Conservation (phyloP, 139 green algal species). For the Coelastrella sp. region DNA sequence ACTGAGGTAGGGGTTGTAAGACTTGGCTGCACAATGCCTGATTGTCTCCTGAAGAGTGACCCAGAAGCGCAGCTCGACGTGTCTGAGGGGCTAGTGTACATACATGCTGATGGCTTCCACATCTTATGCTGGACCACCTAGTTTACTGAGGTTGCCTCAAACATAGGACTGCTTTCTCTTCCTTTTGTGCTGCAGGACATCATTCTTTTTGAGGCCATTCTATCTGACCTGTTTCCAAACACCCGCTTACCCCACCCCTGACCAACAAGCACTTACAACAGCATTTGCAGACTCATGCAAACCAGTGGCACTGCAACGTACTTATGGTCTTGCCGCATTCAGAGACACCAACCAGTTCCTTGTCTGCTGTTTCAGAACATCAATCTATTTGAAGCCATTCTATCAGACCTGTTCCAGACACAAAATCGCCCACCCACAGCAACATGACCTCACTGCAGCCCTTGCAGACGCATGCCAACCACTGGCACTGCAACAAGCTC, state of each 20-base stretch:
- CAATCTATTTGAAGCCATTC: conserved; percentile 82
- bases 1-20: too few species aligned
- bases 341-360: background rate
- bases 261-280: conserved; percentile 24
- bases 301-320: conserved; percentile 52
- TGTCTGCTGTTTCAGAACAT: conserved; percentile 58
- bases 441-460: conserved; percentile 37
- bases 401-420: conserved; percentile 87
- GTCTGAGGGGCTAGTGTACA: too few species aligned
- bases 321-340: background rate
- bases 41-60: too few species aligned
- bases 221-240: conserved; percentile 87
- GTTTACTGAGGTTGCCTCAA: too few species aligned
- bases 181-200: conserved; percentile 76
- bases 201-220: conserved; percentile 81
- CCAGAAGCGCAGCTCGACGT: too few species aligned
- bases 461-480: conserved; percentile 4
- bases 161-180: too few species aligned
- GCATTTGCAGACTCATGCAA: conserved; percentile 35
- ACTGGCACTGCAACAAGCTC: conserved; percentile 55
- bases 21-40: too few species aligned
- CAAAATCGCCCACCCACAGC: conserved; percentile 46
- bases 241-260: conserved; percentile 51
- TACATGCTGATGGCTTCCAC: too few species aligned
- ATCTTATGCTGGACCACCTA: too few species aligned